A percentile compares a stretch with the other conserved stretches of the same genome.
phyloP scores from a whole-genome alignment of 2,329 filamentous ascomycete species.

The Alternaria postmessia region DNA sequence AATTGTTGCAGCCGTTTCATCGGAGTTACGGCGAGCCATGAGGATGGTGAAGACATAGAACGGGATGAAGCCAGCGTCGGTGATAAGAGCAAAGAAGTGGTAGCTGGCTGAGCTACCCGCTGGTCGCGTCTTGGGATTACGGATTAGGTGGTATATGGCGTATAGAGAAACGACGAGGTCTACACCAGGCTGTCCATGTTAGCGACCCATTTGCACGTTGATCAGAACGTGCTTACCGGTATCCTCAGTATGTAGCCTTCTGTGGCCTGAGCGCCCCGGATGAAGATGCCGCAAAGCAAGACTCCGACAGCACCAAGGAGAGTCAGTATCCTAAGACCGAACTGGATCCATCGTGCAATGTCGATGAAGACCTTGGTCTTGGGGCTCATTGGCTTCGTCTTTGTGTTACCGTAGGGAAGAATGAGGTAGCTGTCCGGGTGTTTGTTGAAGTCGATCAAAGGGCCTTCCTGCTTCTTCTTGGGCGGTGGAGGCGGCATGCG shows the following conservation, averaged over 20 bases:
- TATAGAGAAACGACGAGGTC: slow-evolving; percentile 77
- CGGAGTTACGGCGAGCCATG: slow-evolving; percentile 62
- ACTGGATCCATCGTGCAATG: slow-evolving; percentile 72
- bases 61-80: slow-evolving; percentile 72
- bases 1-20: slow-evolving; percentile 53
- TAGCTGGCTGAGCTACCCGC: slow-evolving; percentile 87
- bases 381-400: slow-evolving; percentile 72
- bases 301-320: slow-evolving; percentile 74
- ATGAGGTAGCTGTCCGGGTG: slow-evolving; percentile 81
- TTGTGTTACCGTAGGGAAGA: slow-evolving; percentile 67
- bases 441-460: slow-evolving; percentile 80
- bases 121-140: slow-evolving; percentile 73
- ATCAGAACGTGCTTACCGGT: slow-evolving; percentile 64
- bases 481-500: slow-evolving; percentile 67
- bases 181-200: slow-evolving; percentile 70
- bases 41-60: slow-evolving; percentile 69
- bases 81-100: slow-evolving; percentile 80
- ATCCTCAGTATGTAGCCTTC: slow-evolving; percentile 80
- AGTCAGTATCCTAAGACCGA: slow-evolving; percentile 72
- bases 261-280: slow-evolving; percentile 70
- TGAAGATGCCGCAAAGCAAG: slow-evolving; percentile 78
- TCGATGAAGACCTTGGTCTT: slow-evolving; percentile 76
- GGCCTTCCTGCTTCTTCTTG: slow-evolving; percentile 74
- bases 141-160: slow-evolving; percentile 79
- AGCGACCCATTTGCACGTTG: slow-evolving; percentile 12